These are phyloP conservation scores for Aspergillus sp. DNA, from an alignment of 2,329 filamentous ascomycete genomes.

Conservation along the genomic window DNA sequence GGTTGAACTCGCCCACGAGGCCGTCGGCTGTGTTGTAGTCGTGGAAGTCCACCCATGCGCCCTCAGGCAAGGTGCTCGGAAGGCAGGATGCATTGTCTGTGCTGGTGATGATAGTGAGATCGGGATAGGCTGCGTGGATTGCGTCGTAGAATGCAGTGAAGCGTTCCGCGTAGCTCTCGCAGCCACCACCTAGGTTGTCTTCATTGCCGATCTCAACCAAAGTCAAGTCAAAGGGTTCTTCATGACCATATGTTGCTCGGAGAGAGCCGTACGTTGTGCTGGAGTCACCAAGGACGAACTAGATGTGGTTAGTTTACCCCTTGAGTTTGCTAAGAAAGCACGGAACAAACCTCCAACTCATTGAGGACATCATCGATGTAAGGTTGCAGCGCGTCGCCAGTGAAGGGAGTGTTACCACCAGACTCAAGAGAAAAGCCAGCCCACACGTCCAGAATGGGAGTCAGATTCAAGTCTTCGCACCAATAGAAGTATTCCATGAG, in stretches of 20 bases:
- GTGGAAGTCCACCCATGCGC: slow-evolving; percentile 44
- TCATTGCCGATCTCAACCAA: slow-evolving; percentile 61
- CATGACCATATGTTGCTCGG: slow-evolving; percentile 52
- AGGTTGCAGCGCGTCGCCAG: slow-evolving; percentile 44
- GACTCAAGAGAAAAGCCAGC: slow-evolving; percentile 50
- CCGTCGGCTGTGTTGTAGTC: slow-evolving; percentile 45
- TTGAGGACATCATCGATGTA: slow-evolving; percentile 55
- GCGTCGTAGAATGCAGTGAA: slow-evolving; percentile 53
- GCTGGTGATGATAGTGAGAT: slow-evolving; percentile 50
- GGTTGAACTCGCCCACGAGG: slow-evolving; percentile 44
- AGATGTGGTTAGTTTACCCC: not conserved
- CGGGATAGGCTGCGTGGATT: slow-evolving; percentile 47
- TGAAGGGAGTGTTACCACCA: slow-evolving; percentile 41
- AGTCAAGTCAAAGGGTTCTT: slow-evolving; percentile 50
- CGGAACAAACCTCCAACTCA: slow-evolving; percentile 44
- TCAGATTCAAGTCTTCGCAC: slow-evolving; percentile 52
- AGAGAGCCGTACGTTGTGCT: slow-evolving; percentile 51
- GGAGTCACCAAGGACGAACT: slow-evolving; percentile 49
- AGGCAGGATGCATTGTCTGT: slow-evolving; percentile 18
- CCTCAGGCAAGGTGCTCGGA: slow-evolving; percentile 21
- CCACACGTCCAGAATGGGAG: slow-evolving; percentile 51
- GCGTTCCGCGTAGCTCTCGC: slow-evolving; percentile 44
- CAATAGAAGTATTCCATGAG: slow-evolving; percentile 54
- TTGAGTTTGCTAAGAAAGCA: not conserved
- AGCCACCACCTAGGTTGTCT: slow-evolving; percentile 51